Evolutionary conservation across 2,329 filamentous ascomycete species (phyloP), one percentile per base, ranked within the genome.

Genomic region (Colletotrichum australisinense): DNA sequence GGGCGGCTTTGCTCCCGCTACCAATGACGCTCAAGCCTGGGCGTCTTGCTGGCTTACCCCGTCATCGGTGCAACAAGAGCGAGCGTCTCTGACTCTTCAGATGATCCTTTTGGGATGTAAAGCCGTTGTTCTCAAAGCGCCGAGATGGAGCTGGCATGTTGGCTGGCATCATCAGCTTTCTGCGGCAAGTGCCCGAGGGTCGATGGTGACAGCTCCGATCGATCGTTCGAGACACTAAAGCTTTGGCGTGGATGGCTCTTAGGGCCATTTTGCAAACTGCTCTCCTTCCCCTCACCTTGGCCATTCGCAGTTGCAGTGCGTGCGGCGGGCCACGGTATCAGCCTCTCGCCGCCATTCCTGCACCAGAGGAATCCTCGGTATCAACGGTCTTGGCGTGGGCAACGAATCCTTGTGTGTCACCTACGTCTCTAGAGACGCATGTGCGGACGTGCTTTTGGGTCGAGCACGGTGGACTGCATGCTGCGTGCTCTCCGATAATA

Each of bases 361-460:
- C 46, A 70, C 59, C 46, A 55, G 42, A 60, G 19, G 3, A 49
- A 46, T n/a, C 22, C 52, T 35, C 14, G n/a, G 63, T 32, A 52
- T 55, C 53, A 55, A 38, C 53, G 26, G 59, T 9, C 32, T 58
- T 58, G 55, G 66, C 66, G 26, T 53, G 42, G 59, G 24, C 32
- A 59, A 49, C 42, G 38, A 42, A 68, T 64, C 30, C 53, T 30
- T 70, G 70, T 73, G 38, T 70, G 42, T 49, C 59, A 64, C 66
- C 14, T 69, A 22, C 38, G 53, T 72, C 65, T 72, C 69, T 53
- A 56, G 42, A 56, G 16, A 72, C 58, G 70, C 67, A 60, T 42
- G 22, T 24, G 66, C 38, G 49, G 46, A 52, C 38, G 52, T 57
- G 70, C 55, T 30, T 66, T 60, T 28, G 58, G 49, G 46, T 32